These are phyloP conservation scores for Xenosphaeropsis pyriputrescens DNA, from an alignment of 2,329 filamentous ascomycete species.

Conservation along the genomic window DNA sequence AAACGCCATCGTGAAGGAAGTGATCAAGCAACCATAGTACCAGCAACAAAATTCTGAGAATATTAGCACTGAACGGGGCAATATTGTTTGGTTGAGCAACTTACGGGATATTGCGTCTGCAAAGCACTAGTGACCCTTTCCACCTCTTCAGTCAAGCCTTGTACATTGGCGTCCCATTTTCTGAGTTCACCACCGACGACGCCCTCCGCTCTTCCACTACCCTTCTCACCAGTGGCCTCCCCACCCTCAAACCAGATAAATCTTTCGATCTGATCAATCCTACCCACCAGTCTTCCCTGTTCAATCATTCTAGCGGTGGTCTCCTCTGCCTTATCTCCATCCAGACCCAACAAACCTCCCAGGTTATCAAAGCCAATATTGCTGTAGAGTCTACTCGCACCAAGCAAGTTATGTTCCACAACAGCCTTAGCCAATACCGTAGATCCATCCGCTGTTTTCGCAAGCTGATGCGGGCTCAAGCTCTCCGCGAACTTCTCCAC, in stretches of 20 bases:
- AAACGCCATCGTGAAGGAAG: conserved; percentile 7
- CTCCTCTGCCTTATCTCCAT: conserved; percentile 70
- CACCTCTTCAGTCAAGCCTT: conserved; percentile 75
- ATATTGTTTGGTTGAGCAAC: conserved; percentile 10
- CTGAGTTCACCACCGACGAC: conserved; percentile 57
- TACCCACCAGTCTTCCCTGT: conserved; percentile 73
- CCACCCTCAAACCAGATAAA: conserved; percentile 75
- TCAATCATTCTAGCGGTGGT: conserved; percentile 95
- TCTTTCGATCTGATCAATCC: conserved; percentile 87
- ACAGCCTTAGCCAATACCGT: conserved; percentile 90
- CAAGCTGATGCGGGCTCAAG: conserved; percentile 77
- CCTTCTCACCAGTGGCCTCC: conserved; percentile 54
- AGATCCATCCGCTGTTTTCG: conserved; percentile 75
- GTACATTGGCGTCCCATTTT: conserved; percentile 81
- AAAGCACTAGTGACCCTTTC: conserved; percentile 74
- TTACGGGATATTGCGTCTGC: conserved; percentile 65
- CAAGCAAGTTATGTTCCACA: conserved; percentile 89
- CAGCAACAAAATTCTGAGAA: conserved; percentile 37
- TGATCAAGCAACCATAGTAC: conserved; percentile 29
- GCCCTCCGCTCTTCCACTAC: conserved; percentile 48
- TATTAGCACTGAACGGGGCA: conserved; percentile 4
- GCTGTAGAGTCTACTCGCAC: conserved; percentile 63
- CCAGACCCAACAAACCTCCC: conserved; percentile 62
- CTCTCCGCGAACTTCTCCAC: conserved; percentile 73
- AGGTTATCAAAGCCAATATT: conserved; percentile 68